Conservation (phyloP, 2,329 filamentous ascomycete species). For the Nigrospora oryzae region DNA sequence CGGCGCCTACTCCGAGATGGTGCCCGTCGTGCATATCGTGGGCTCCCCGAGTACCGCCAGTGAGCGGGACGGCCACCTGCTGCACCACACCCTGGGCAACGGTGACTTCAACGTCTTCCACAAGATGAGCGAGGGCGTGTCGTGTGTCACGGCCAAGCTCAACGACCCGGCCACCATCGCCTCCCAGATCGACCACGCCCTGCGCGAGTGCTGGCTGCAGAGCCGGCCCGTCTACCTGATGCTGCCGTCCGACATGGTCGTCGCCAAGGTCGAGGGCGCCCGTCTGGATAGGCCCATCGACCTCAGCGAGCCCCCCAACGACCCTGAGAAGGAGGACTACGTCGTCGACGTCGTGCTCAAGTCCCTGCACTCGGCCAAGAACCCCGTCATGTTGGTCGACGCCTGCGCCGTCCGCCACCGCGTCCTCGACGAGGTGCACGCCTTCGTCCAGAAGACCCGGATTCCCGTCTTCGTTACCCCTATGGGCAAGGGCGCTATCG, state of each 20-base stretch:
- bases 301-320: slow-evolving; percentile 54
- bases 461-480: slow-evolving; percentile 82
- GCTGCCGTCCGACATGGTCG: slow-evolving; percentile 73
- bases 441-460: slow-evolving; percentile 62
- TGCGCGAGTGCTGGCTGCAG: slow-evolving; percentile 64
- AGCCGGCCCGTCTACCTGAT: slow-evolving; percentile 78
- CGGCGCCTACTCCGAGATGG: slow-evolving; percentile 65
- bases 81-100: slow-evolving; percentile 67
- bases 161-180: slow-evolving; percentile 63
- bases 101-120: slow-evolving; percentile 78
- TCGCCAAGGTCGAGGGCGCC: slow-evolving; percentile 66
- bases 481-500: slow-evolving; percentile 80
- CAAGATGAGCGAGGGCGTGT: slow-evolving; percentile 67
- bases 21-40: slow-evolving; percentile 57
- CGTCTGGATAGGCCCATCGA: slow-evolving; percentile 64
- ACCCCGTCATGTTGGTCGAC: slow-evolving; percentile 73
- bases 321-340: slow-evolving; percentile 66
- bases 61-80: slow-evolving; percentile 35
- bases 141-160: slow-evolving; percentile 62
- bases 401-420: slow-evolving; percentile 74
- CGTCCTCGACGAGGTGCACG: slow-evolving; percentile 63
- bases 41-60: slow-evolving; percentile 38
- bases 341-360: slow-evolving; percentile 74
- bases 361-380: slow-evolving; percentile 63
- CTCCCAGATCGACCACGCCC: slow-evolving; percentile 66